Evolutionary conservation across 2,329 filamentous ascomycete species (phyloP).

Genomic region (Aspergillus fumigatus): DNA sequence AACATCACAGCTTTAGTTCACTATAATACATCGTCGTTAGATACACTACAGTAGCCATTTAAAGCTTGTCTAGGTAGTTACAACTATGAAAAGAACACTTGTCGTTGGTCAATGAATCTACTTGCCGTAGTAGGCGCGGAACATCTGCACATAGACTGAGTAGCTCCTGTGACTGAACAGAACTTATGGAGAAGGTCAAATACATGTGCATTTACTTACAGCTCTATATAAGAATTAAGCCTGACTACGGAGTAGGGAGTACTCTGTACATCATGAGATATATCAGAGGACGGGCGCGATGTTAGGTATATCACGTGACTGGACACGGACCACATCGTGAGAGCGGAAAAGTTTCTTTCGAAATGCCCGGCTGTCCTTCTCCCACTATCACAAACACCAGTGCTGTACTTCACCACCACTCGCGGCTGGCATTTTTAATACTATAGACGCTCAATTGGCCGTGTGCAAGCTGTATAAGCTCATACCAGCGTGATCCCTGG

Average conservation of each 20-base stretch:
- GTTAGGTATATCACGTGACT: constrained; percentile 15
- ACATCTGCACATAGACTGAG: background rate
- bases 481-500: background rate
- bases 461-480: background rate
- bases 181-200: too few relatives aligned
- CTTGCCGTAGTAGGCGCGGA: background rate
- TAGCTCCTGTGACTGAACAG: background rate
- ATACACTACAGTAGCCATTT: background rate
- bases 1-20: background rate
- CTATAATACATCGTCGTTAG: background rate
- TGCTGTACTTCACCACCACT: constrained; percentile 5
- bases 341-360: constrained; percentile 29
- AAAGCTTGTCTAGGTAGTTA: too few relatives aligned
- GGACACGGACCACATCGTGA: constrained; percentile 10
- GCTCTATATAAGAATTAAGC: background rate
- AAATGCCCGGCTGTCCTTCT: constrained; percentile 3
- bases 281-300: too few relatives aligned
- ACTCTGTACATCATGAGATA: background rate
- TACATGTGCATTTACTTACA: background rate
- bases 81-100: background rate
- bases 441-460: constrained; percentile 12
- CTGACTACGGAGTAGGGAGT: too few relatives aligned
- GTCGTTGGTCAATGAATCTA: background rate
- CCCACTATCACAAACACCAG: constrained; percentile 7
- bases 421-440: constrained; percentile 2